Base-by-base conservation (phyloP, 2,329 filamentous ascomycete genomes). In the Cadophora gregata region DNA sequence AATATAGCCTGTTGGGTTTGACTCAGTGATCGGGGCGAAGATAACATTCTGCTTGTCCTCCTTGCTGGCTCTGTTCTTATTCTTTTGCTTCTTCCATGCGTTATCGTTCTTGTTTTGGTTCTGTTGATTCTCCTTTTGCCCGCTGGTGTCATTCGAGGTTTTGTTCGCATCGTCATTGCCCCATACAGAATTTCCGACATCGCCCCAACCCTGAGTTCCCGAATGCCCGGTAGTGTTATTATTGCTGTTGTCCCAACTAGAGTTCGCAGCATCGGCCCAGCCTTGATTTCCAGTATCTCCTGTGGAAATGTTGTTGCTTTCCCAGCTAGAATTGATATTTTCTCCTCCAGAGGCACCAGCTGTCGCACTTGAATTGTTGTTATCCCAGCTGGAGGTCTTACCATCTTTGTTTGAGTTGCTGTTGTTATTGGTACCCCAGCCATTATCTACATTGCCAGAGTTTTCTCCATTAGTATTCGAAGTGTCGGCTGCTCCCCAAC, bases 41-140 rank as follows among this genome's bases (percentile, higher is more conserved):
- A 25, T n/a, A 2, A 55, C 48, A 29, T 21, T 53, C 48, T 61
- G 19, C 19, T 59, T 56, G 47, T 48, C n/a, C 33, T 56, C 31
- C 24, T 56, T 61, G 21, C 56, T 56, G 31, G 14, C 56, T 25
- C 47, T 31, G 12, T 59, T 45, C 48, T 53, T n/a, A 12, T 53
- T 45, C 14, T 65, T 59, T 24, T 56, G 50, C 58, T 65, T 48
- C 47, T 55, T 61, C 7, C 50, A 33, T 2, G 33, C 47, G 24
- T 58, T 25, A 3, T 60, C 55, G 6, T 33, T 24, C 16, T 53
- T 45, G 12, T 61, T 65, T 29, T 55, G 56, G 24, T 33, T 36
- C 48, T 51, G 45, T 21, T 33, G 42, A n/a, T 10, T 42, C 16
- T 25, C 31, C 14, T 50, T 38, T 21, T 25, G 24, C 29, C 31